Percentiles rank a stretch among this genome's conserved stretches.
Conservation (phyloP, 1,139 yeast genomes). For the Candida sp. region DNA sequence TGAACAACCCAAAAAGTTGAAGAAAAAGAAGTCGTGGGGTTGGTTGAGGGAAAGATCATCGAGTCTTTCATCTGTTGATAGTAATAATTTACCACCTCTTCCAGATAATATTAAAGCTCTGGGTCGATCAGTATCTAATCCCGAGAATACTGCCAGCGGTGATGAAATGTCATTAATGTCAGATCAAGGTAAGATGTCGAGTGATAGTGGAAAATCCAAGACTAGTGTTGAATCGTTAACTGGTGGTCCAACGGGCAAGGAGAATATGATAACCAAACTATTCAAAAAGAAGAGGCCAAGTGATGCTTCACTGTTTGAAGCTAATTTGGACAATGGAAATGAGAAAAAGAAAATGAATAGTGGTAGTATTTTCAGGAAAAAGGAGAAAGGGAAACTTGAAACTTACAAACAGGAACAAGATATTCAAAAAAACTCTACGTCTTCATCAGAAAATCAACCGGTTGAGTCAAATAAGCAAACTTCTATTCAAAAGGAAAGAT, state of each 20-base stretch:
- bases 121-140: slow-evolving; percentile 33
- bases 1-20: slow-evolving; percentile 15
- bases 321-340: slow-evolving; percentile 23
- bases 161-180: neutral
- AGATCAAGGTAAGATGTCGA: neutral
- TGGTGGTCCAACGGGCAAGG: slow-evolving; percentile 21
- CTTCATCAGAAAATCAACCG: neutral
- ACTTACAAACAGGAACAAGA: neutral
- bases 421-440: neutral
- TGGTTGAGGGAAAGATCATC: slow-evolving; percentile 38
- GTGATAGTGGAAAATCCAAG: neutral
- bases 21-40: slow-evolving; percentile 39
- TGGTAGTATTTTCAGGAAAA: slow-evolving; percentile 22
- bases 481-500: neutral
- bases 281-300: slow-evolving; percentile 37
- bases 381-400: slow-evolving; percentile 7
- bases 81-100: slow-evolving; percentile 16
- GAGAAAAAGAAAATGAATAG: slow-evolving; percentile 18
- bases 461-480: slow-evolving; percentile 3
- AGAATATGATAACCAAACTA: slow-evolving; percentile 41
- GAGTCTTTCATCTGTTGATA: slow-evolving; percentile 26
- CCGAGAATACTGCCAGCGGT: slow-evolving; percentile 14
- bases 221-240: neutral
- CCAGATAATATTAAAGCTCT: slow-evolving; percentile 16
- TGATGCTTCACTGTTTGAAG: slow-evolving; percentile 5